Percentiles rank a stretch among this genome's conserved stretches.
These are phyloP conservation scores for Blastobotrys arbuscula DNA, from an alignment of 1,139 yeast genomes.

Conservation along the genomic window DNA sequence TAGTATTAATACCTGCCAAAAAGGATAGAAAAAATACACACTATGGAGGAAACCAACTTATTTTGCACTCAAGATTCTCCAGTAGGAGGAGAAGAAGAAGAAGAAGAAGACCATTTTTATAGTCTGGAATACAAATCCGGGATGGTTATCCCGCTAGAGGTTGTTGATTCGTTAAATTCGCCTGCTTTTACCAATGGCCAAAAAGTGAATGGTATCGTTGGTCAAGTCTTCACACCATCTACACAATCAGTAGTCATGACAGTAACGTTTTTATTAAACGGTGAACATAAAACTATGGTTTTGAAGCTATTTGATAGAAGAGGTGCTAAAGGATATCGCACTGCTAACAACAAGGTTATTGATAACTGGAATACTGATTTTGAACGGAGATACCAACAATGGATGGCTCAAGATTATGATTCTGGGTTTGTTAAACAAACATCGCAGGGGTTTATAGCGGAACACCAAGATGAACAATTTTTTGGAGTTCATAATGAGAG, in stretches of 20 bases:
- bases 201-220: background rate
- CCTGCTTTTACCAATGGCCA: background rate
- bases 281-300: background rate
- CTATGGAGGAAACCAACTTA: conserved; percentile 1
- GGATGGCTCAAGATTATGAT: background rate
- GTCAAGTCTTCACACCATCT: conserved; percentile 7
- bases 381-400: conserved; percentile 7
- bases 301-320: conserved; percentile 10
- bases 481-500: conserved; percentile 7
- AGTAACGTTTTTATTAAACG: conserved; percentile 1
- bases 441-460: background rate
- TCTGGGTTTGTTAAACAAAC: background rate
- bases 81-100: background rate
- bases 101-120: background rate
- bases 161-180: background rate
- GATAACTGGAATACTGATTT: conserved; percentile 6
- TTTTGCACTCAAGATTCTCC: background rate
- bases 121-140: conserved; percentile 5
- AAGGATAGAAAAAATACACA: too few species aligned
- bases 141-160: background rate
- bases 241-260: conserved; percentile 8
- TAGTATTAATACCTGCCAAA: too few species aligned
- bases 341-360: background rate
- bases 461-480: background rate
- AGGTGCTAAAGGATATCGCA: conserved; percentile 10